phyloP scores from a whole-genome alignment of 106 monocot species.

The Xerophyta viscosa region DNA sequence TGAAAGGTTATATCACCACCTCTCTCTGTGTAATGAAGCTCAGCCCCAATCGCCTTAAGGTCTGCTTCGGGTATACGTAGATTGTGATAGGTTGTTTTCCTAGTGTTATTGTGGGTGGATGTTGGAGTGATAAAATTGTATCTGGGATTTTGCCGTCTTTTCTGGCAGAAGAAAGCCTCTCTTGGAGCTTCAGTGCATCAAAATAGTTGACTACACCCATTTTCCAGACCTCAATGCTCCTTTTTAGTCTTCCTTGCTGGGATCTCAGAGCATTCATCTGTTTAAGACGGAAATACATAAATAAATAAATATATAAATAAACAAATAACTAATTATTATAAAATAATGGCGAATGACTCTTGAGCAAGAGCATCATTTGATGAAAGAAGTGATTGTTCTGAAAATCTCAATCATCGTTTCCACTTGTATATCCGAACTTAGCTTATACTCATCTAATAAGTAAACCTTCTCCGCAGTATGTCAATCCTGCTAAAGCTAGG shows the following conservation, averaged over 20 bases:
- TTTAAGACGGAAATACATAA: too few relatives aligned
- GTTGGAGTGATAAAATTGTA: slow-evolving; percentile 33
- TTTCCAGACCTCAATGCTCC: slow-evolving; percentile 27
- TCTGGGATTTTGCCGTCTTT: slow-evolving; percentile 24
- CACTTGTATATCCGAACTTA: too few relatives aligned
- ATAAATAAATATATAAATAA: too few relatives aligned
- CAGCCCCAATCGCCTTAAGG: slow-evolving; percentile 24
- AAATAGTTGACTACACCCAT: slow-evolving; percentile 27
- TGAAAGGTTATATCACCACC: slow-evolving; percentile 94
- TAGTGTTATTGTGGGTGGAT: slow-evolving; percentile 36
- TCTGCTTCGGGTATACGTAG: slow-evolving; percentile 22
- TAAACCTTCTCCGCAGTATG: too few relatives aligned
- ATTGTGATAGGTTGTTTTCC: slow-evolving; percentile 37
- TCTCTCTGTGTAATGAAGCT: slow-evolving; percentile 42
- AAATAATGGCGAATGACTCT: too few relatives aligned
- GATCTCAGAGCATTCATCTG: neutral
- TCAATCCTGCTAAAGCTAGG: too few relatives aligned
- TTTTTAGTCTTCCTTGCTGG: slow-evolving; percentile 10
- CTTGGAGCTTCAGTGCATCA: slow-evolving; percentile 30
- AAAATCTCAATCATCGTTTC: too few relatives aligned
- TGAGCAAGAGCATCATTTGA: too few relatives aligned
- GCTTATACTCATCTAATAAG: too few relatives aligned
- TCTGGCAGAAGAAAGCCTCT: slow-evolving; percentile 22
- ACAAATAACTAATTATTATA: too few relatives aligned
- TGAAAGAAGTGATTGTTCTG: too few relatives aligned